phyloP scores from a whole-genome alignment of 2,329 filamentous ascomycete genomes.

The Cladophialophora bantiana region DNA sequence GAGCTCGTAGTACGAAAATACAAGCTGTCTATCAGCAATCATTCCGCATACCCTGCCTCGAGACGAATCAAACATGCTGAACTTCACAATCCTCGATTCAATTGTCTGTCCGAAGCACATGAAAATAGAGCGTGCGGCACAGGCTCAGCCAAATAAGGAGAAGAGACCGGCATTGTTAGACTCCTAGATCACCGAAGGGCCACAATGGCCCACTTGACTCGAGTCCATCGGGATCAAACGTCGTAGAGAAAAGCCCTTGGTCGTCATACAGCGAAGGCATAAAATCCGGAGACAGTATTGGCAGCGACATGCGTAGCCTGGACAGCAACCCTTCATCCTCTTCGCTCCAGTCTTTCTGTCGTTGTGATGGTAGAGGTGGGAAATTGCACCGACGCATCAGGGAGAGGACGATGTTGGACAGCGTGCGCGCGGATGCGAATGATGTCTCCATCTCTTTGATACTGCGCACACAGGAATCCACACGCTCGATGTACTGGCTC shows the following conservation, averaged over 20 bases:
- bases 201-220: not conserved
- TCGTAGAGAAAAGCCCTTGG: not conserved
- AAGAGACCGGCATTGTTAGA: too few relatives aligned
- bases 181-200: not conserved
- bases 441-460: not conserved
- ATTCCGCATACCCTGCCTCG: too few relatives aligned
- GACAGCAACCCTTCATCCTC: not conserved
- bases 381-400: not conserved
- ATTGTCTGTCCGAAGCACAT: too few relatives aligned
- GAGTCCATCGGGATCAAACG: not conserved
- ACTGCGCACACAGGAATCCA: not conserved
- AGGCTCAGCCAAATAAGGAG: too few relatives aligned
- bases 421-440: conserved; percentile 2
- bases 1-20: not conserved
- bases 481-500: not conserved
- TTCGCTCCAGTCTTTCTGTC: not conserved
- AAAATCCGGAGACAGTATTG: not conserved
- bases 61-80: not conserved
- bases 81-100: not conserved
- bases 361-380: not conserved
- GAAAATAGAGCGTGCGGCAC: too few relatives aligned
- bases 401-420: not conserved
- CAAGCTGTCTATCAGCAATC: not conserved
- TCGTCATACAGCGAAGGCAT: not conserved
- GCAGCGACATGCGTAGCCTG: not conserved